Evolutionary conservation across 441 rosid genomes (phyloP).

Genomic region (Kokia cookei): DNA sequence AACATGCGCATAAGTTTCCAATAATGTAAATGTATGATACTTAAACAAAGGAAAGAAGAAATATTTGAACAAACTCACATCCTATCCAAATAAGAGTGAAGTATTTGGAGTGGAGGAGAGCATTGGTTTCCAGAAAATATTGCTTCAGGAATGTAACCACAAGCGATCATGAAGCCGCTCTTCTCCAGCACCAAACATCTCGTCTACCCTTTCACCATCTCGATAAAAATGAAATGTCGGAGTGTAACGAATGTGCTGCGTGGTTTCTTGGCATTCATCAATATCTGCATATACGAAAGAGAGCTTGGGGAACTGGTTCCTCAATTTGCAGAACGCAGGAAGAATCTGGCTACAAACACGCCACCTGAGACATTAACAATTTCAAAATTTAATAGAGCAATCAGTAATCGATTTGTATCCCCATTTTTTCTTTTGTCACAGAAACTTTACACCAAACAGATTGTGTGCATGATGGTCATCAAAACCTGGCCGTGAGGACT

Average conservation of each 20-base stretch:
- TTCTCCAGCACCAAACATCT: constrained; percentile 92
- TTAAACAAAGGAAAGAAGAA: no score
- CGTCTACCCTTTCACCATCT: constrained; percentile 80
- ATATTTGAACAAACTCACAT: no score
- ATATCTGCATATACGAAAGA: constrained; percentile 80
- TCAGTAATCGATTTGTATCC: not conserved
- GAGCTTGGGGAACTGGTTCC: constrained; percentile 57
- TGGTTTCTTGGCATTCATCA: constrained; percentile 90
- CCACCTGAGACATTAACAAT: constrained; percentile 55
- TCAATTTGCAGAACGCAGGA: constrained; percentile 65
- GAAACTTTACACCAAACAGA: constrained; percentile 42
- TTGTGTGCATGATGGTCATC: constrained; percentile 2
- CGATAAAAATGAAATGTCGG: constrained; percentile 89
- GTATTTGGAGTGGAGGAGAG: not conserved
- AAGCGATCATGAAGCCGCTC: constrained; percentile 81
- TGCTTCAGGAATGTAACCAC: constrained; percentile 84
- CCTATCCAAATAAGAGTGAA: no score
- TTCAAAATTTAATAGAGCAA: not conserved
- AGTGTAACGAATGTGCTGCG: constrained; percentile 74
- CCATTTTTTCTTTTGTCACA: not conserved
- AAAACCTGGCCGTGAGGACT: not conserved
- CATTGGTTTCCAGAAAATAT: not conserved
- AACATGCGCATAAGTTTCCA: no score
- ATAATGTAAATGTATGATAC: no score
- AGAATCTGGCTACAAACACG: constrained; percentile 80